Base-by-base conservation (phyloP, 208 protist species). In the Acanthamoeba healyi region DNA sequence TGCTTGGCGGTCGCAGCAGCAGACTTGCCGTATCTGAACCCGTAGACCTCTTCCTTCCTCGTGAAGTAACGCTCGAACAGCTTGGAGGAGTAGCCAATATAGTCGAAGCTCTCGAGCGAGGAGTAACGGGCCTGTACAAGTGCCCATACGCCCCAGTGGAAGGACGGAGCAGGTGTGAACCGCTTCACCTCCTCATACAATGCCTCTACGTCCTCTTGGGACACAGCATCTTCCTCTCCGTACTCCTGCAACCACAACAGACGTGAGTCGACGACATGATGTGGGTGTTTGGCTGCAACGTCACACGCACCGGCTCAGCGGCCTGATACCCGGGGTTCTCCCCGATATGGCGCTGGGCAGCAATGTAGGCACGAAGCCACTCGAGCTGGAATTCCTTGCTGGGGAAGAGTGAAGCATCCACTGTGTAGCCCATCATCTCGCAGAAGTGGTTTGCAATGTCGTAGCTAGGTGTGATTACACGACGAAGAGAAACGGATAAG, bases 361-460 rank as follows among this genome's bases (percentile, higher is more conserved):
- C 58, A 24, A 91, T 40, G 56, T 91, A 91, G 84, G 84, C 58
- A 4, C 84, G 84, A 26, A 91, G 84, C 84, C 84, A 91, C 56
- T 91, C 56, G 24, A 91, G 84, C 24, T 72, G 84, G 58, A 91
- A 91, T 26, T 91, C 84, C 38, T 72, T 91, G 26, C 54, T 51
- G n/a, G 84, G 84, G 58, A 91, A 91, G 19, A 12, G 32, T 1
- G 84, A 74, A 15, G 56, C 34, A 36, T 91, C 84, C 36, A 91
- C 84, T 22, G 49, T 91, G 34, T 91, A 91, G 29, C 84, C 84
- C 84, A 91, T 91, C 84, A 91, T 91, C 84, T 91, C 84, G 34
- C 84, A 91, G n/a, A 91, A 91, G 14, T 91, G 84, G 56, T 91
- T 91, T 9, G 84, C 84, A 22, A 91, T 91, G 38, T 91, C 84